These are phyloP conservation scores for Begonia masoniana DNA, from an alignment of 306 rosid species.

Conservation along the genomic window DNA sequence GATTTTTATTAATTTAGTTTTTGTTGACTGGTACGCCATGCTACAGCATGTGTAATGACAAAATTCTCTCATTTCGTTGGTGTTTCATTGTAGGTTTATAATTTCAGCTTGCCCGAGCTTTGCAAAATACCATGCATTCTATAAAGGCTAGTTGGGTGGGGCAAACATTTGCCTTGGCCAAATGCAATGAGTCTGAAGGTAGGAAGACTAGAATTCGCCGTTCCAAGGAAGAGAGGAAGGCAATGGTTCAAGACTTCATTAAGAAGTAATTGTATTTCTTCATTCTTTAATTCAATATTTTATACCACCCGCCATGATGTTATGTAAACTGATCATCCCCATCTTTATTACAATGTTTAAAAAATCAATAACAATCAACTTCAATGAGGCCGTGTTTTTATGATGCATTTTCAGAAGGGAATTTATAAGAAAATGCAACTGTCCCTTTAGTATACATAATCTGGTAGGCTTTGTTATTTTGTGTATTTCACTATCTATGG, in stretches of 20 bases:
- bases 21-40: no score
- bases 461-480: no score
- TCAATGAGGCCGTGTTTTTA: no score
- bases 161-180: constrained; percentile 83
- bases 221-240: constrained; percentile 83
- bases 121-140: constrained; percentile 45
- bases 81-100: constrained; percentile 20
- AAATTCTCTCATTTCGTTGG: constrained; percentile 10
- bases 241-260: constrained; percentile 79
- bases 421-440: no score
- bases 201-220: constrained; percentile 74
- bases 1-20: no score
- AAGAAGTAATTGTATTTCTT: constrained; percentile 36
- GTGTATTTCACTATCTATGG: no score
- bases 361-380: no score
- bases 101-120: constrained; percentile 10
- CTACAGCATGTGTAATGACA: constrained; percentile 19
- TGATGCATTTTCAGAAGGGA: no score
- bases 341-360: background rate
- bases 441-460: no score
- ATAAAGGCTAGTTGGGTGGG: constrained; percentile 65
- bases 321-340: background rate
- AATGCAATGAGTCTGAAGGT: constrained; percentile 62
- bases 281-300: constrained; percentile 5
- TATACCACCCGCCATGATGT: no score